These are phyloP conservation scores for Claviceps sp. DNA, from an alignment of 2,329 filamentous ascomycete species.

Conservation along the genomic window DNA sequence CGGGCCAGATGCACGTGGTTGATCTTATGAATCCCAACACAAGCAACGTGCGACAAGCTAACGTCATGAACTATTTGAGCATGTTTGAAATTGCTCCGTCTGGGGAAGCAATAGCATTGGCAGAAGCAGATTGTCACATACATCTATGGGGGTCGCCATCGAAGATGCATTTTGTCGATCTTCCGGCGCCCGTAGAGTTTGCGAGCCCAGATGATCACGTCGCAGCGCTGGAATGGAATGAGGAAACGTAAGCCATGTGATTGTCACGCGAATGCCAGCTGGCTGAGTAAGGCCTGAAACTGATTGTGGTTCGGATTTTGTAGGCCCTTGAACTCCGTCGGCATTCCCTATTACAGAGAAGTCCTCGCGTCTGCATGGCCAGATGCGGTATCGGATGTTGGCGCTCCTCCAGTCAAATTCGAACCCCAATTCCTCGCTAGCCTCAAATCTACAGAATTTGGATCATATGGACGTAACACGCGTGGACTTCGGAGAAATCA, in stretches of 20 bases:
- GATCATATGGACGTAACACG: conserved; percentile 65
- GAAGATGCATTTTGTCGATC: conserved; percentile 78
- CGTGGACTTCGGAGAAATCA: conserved; percentile 67
- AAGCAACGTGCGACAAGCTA: conserved; percentile 72
- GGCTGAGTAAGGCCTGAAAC: background rate
- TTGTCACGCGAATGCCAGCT: background rate
- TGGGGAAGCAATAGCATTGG: conserved; percentile 70
- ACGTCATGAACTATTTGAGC: conserved; percentile 59
- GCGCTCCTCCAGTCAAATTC: conserved; percentile 63
- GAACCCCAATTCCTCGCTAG: conserved; percentile 56
- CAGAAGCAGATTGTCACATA: conserved; percentile 64
- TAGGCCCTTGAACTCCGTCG: conserved; percentile 70
- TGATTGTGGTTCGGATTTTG: conserved; percentile 3
- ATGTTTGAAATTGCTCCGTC: conserved; percentile 80
- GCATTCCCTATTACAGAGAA: conserved; percentile 90
- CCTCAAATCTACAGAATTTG: conserved; percentile 60
- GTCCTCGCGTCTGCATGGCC: conserved; percentile 82
- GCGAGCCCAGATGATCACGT: conserved; percentile 49
- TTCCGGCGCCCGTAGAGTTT: conserved; percentile 65
- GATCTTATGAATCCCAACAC: conserved; percentile 90
- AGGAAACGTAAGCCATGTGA: conserved; percentile 45
- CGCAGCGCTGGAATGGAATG: conserved; percentile 52
- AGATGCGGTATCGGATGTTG: conserved; percentile 71
- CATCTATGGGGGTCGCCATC: conserved; percentile 80
- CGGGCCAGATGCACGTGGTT: conserved; percentile 87